phyloP scores from a whole-genome alignment of 352 stramenopile species.

The Pythium rhizo-oryzae region DNA sequence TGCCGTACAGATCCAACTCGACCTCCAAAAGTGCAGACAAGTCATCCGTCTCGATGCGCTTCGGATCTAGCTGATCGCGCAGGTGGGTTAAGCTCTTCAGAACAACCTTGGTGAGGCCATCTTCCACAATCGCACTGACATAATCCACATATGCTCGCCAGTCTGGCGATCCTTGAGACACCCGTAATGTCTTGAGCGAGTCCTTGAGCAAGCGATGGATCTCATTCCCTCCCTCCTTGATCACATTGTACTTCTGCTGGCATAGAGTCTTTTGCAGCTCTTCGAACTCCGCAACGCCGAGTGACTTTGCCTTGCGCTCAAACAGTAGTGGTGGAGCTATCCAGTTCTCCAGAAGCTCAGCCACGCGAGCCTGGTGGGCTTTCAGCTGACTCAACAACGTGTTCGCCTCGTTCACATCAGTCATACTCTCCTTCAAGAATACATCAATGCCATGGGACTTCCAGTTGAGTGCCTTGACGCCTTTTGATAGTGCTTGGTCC shows the following conservation, averaged over 20 bases:
- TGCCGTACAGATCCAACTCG: conserved; percentile 90
- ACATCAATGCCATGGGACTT: conserved; percentile 93
- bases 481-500: conserved; percentile 88
- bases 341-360: conserved; percentile 83
- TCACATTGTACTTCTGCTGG: conserved; percentile 81
- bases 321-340: conserved; percentile 78
- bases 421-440: conserved; percentile 91
- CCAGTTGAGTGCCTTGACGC: conserved; percentile 92
- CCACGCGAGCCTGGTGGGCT: conserved; percentile 78
- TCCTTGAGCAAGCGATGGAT: conserved; percentile 91
- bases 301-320: conserved; percentile 81
- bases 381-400: conserved; percentile 89
- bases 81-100: conserved; percentile 70
- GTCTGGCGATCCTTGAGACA: conserved; percentile 90
- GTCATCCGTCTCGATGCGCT: conserved; percentile 81
- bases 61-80: conserved; percentile 83
- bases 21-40: conserved; percentile 89
- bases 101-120: conserved; percentile 76
- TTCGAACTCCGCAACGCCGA: conserved; percentile 86
- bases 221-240: conserved; percentile 90
- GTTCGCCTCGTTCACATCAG: conserved; percentile 89
- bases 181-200: conserved; percentile 86
- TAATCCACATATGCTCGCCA: conserved; percentile 94
- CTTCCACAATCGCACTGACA: conserved; percentile 90
- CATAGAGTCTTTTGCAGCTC: conserved; percentile 75